phyloP scores from a whole-genome alignment of 1,284 basidiomycete genomes.

The Moesziomyces antarcticus region DNA sequence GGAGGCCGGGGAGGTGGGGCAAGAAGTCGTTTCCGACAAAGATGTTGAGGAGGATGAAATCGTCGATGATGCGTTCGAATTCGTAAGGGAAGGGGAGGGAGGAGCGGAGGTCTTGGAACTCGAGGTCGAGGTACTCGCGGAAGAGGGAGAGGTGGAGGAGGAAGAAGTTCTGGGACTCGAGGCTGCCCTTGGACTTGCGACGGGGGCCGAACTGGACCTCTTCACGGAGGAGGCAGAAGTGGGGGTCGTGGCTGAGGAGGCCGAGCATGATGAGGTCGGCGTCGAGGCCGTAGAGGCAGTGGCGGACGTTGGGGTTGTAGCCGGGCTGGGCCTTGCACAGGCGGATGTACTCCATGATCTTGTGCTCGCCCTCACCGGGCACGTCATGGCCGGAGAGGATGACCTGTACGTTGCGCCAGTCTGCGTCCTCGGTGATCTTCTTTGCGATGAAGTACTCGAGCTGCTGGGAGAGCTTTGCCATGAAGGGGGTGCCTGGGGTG shows the following conservation, averaged over 20 bases:
- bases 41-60: conserved; percentile 94
- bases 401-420: conserved; percentile 88
- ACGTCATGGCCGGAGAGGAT: conserved; percentile 97
- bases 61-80: conserved; percentile 94
- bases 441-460: conserved; percentile 86
- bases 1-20: conserved; percentile 93
- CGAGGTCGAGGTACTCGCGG: conserved; percentile 95
- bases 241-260: conserved; percentile 95
- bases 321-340: conserved; percentile 91
- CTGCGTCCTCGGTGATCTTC: conserved; percentile 65
- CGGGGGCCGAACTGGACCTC: conserved; percentile 96
- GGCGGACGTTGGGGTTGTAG: conserved; percentile 91
- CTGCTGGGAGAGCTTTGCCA: conserved; percentile 88
- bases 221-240: conserved; percentile 96
- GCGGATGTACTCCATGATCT: conserved; percentile 99
- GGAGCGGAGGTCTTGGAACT: conserved; percentile 75
- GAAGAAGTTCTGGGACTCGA: conserved; percentile 92
- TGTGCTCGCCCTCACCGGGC: conserved; percentile 99
- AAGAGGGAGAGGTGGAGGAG: conserved; percentile 92
- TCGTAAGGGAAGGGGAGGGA: conserved; percentile 75
- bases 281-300: conserved; percentile 97
- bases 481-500: conserved; percentile 96
- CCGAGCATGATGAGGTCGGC: conserved; percentile 99
- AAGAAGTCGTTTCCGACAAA: conserved; percentile 98
- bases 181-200: conserved; percentile 74